Evolutionary conservation across 192 early-diverging fungal species (phyloP), one percentile per base, ranked within the genome.

Genomic region (Coemansia sp.): DNA sequence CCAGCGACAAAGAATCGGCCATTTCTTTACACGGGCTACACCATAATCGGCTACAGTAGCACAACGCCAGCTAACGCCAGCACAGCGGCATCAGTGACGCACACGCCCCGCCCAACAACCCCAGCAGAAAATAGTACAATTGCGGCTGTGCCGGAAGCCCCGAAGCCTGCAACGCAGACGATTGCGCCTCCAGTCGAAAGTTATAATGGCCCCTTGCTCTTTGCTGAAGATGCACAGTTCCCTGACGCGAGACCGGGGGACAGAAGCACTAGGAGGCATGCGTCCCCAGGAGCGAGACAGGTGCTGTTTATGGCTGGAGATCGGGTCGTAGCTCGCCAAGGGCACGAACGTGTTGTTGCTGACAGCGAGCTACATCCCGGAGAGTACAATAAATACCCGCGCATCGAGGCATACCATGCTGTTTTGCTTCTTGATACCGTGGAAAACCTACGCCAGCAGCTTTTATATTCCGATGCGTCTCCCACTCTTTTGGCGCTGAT

Each of bases 391-490:
- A 62, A 60, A 34, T 92, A 88, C 58, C 92, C 93, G 15, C 85
- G 87, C 14, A 84, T 98, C 21, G 87, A 92, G 61, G 94, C 97
- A 0, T 94, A 95, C 71, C 91, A 96, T 46, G 91, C 94, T 0
- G 67, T 98, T 6, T 66, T 98, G 64, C 84, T 97, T 16, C 71
- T 94, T 33, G 89, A 92, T 53, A 93, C 95, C 0, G 92, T 91
- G 48, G 92, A 94, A 55, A 87, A 91, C 24, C 65, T 98, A 38
- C 88, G 87, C 62, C 84, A 78, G 20, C 88, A 95, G 63, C 93
- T 94, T 10, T 67, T 89, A 53, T 92, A 94, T 84, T 81, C 92
- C 6, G 93, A 91, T 58, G 92, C 92, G 1, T 89, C 95, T n/a
- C 77, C 96, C 2, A 90, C 94, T 21, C 92, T 95, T 39, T 75